Evolutionary conservation across 202 grass and related monocot species (phyloP).

Genomic region (Bolboschoenoplectus hybrid): DNA sequence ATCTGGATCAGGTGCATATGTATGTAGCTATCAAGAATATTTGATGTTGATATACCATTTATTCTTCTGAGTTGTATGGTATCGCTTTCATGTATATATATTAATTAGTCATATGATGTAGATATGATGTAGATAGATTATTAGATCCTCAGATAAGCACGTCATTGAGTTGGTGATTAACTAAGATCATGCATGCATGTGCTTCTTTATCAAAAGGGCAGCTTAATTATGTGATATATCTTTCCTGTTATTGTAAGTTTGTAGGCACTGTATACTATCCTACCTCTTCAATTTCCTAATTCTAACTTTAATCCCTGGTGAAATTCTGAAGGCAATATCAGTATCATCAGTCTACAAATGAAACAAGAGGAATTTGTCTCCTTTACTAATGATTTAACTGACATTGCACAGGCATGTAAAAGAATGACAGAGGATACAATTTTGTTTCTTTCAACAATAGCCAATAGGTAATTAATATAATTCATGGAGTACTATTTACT

Average conservation of each 20-base stretch:
- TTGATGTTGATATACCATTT: constrained; percentile 21
- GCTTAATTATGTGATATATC: background rate
- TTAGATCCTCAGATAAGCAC: background rate
- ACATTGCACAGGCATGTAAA: background rate
- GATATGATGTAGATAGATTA: background rate
- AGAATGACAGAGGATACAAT: background rate
- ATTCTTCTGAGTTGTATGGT: background rate
- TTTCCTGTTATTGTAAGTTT: no score
- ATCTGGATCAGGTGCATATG: background rate
- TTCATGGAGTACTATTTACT: background rate
- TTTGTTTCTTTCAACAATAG: background rate
- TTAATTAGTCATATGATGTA: background rate
- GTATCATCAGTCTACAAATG: background rate
- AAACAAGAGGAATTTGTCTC: background rate
- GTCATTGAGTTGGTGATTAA: background rate
- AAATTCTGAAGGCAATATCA: background rate
- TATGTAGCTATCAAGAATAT: constrained; percentile 31
- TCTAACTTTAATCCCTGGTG: background rate
- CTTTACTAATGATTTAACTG: background rate
- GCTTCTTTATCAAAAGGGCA: background rate
- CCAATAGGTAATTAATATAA: background rate
- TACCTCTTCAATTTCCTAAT: background rate
- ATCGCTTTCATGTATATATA: background rate
- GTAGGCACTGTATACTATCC: no score
- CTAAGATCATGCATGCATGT: constrained; percentile 3